A percentile compares a stretch with the other conserved stretches of the same genome.
phyloP scores from a whole-genome alignment of 805 yeast genomes.

The Wickerhamomyces mucosus region DNA sequence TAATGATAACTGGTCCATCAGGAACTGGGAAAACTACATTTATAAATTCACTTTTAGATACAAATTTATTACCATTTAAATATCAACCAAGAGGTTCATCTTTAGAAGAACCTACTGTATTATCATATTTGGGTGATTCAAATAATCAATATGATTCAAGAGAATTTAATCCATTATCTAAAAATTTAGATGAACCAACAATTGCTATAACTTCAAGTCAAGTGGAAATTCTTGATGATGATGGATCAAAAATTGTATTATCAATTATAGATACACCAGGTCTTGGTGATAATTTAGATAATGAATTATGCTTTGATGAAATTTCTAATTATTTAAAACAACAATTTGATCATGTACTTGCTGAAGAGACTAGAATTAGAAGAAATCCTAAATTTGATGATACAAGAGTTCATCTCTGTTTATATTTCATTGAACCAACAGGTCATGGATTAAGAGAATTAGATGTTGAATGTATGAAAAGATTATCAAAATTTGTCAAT shows the following conservation, averaged over 20 bases:
- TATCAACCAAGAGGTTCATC: conserved; percentile 31
- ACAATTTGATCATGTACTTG: conserved; percentile 69
- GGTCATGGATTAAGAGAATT: conserved; percentile 75
- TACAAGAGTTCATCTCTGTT: conserved; percentile 63
- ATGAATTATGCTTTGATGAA: conserved; percentile 55
- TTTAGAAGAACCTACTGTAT: conserved; percentile 18
- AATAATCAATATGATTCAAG: conserved; percentile 44
- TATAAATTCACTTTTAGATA: conserved; percentile 56
- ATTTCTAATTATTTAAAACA: conserved; percentile 60
- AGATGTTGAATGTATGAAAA: conserved; percentile 65
- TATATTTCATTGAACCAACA: conserved; percentile 64
- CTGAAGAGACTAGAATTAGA: conserved; percentile 78
- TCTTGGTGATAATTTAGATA: conserved; percentile 65
- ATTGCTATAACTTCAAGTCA: conserved; percentile 62
- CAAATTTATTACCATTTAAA: conserved; percentile 50
- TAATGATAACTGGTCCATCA: conserved; percentile 62
- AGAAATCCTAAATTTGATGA: conserved; percentile 81
- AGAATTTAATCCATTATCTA: conserved; percentile 47
- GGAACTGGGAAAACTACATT: conserved; percentile 78
- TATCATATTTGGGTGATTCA: conserved; percentile 14
- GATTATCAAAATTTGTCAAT: conserved; percentile 61
- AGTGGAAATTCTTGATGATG: conserved; percentile 54
- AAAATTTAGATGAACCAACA: conserved; percentile 61
- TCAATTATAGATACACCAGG: conserved; percentile 70
- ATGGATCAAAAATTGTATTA: conserved; percentile 44